These are phyloP conservation scores for Ogataea allantospora DNA, from an alignment of 805 yeast genomes.

Conservation along the genomic window DNA sequence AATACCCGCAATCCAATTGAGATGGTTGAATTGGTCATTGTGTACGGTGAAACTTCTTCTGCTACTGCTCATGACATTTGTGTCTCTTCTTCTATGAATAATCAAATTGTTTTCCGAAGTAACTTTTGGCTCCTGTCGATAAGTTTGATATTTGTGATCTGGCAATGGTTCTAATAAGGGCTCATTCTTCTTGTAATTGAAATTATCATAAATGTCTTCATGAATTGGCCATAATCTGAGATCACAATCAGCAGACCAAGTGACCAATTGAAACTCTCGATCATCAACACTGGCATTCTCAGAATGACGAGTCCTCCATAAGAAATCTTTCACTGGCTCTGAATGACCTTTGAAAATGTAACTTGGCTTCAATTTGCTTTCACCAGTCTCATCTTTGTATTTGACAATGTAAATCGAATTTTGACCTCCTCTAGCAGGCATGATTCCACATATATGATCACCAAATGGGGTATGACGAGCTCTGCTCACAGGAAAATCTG, in stretches of 20 bases:
- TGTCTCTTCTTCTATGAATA: conserved; percentile 20
- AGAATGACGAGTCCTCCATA: conserved; percentile 73
- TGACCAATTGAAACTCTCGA: conserved; percentile 84
- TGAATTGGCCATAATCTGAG: conserved; percentile 75
- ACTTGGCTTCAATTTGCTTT: conserved; percentile 46
- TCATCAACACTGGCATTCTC: conserved; percentile 48
- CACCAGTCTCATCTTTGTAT: conserved; percentile 38
- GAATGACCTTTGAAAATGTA: conserved; percentile 75
- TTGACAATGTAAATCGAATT: conserved; percentile 59
- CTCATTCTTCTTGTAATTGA: conserved; percentile 40
- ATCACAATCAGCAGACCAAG: conserved; percentile 92
- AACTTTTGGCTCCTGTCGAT: conserved; percentile 48
- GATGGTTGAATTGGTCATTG: conserved; percentile 53
- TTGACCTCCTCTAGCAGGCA: conserved; percentile 88
- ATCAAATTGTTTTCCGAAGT: conserved; percentile 24
- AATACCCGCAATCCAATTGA: conserved; percentile 93
- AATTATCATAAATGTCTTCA: conserved; percentile 46
- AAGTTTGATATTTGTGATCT: conserved; percentile 41
- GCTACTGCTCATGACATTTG: conserved; percentile 22
- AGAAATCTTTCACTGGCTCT: conserved; percentile 81
- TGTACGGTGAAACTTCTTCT: conserved; percentile 35
- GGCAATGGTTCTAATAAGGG: conserved; percentile 38
- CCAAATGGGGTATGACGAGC: conserved; percentile 92
- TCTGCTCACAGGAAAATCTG: conserved; percentile 85
- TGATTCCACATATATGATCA: conserved; percentile 71